Evolutionary conservation across 106 monocot genomes (phyloP).

Genomic region (Apostasia shenzhenica): DNA sequence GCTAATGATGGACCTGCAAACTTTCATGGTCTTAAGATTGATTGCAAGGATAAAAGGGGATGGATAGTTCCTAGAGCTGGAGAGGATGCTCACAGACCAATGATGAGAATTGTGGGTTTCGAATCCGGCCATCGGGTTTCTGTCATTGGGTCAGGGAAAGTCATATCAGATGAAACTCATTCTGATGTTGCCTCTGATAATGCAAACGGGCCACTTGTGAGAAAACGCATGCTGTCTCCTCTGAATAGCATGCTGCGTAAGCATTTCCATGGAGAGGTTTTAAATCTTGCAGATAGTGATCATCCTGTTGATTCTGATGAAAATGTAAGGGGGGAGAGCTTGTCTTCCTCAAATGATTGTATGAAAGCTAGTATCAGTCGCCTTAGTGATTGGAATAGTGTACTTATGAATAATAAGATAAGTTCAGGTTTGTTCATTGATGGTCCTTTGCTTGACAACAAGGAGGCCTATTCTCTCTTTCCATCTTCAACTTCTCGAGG

Average conservation of each 20-base stretch:
- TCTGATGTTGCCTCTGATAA: slow-evolving; percentile 11
- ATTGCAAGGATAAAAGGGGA: slow-evolving; percentile 26
- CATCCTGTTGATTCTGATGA: slow-evolving; percentile 1
- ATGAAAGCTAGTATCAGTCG: slow-evolving; percentile 60
- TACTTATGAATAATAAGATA: slow-evolving; percentile 6
- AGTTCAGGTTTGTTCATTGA: slow-evolving; percentile 42
- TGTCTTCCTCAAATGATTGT: slow-evolving; percentile 22
- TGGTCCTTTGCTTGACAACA: slow-evolving; percentile 64
- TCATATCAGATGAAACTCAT: slow-evolving; percentile 5
- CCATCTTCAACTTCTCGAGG: slow-evolving; percentile 9
- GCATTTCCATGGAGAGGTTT: slow-evolving; percentile 48
- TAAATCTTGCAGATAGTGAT: slow-evolving; percentile 32
- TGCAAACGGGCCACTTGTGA: slow-evolving; percentile 30
- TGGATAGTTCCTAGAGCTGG: slow-evolving; percentile 19
- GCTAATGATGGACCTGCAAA: slow-evolving; percentile 22
- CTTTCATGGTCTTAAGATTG: slow-evolving; percentile 36
- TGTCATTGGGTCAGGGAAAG: slow-evolving; percentile 7
- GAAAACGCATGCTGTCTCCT: slow-evolving; percentile 76
- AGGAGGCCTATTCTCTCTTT: slow-evolving; percentile 17
- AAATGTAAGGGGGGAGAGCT: slow-evolving; percentile 7
- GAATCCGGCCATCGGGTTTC: slow-evolving; percentile 21
- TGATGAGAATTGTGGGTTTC: slow-evolving; percentile 74
- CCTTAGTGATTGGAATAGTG: slow-evolving; percentile 9
- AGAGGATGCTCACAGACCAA: slow-evolving; percentile 25
- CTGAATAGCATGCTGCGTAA: slow-evolving; percentile 36